Base-by-base conservation (phyloP, 129 eudicot species). In the Gnaphalium uliginosum region DNA sequence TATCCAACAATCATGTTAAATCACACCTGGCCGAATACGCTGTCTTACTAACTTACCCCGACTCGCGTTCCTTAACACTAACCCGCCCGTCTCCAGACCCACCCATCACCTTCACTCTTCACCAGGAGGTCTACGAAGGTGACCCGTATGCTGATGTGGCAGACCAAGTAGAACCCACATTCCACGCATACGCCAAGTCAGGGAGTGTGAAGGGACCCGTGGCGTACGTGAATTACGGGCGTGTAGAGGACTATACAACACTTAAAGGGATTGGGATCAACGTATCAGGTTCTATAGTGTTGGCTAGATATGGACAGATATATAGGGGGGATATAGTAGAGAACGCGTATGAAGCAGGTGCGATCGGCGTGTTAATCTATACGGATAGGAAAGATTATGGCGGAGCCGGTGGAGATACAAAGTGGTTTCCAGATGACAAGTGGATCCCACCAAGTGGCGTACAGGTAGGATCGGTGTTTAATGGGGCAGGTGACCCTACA, bases 391-490 rank as follows among this genome's bases (percentile, higher is more conserved):
- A 87, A 53, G 98, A 92, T 69, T 92, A 87, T 35, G 98, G 97
- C 7, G 97, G 92, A 2, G 89, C 80, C 2, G 89, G 86, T 15
- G 87, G 81, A 0, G 85, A 32, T 30, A 80, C 75, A 5, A 81
- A 66, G 79, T 86, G 92, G 87, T 92, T 92, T 74, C 97, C 96
- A 6, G 87, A 89, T 39, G 90, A 81, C 62, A 84, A 56, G 83
- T 92, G 98, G 96, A 65, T 92, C 92, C 98, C 98, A 13, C 96
- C 96, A 5, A 87, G 90, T 73, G 98, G 98, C 6, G 94, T 89
- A 9, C 98, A 92, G 85, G 94, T 92, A 78, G 98, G 96, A 19
- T 6, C 97, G 5, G 89, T 92, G 66, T 92, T 72, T 60, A 87
- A 78, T 17, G 93, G 93, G 41, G 82, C 69, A 0, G 98, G 96